These are phyloP conservation scores for Clarireedia sp. DNA, from an alignment of 2,329 filamentous ascomycete species.

Conservation along the genomic window DNA sequence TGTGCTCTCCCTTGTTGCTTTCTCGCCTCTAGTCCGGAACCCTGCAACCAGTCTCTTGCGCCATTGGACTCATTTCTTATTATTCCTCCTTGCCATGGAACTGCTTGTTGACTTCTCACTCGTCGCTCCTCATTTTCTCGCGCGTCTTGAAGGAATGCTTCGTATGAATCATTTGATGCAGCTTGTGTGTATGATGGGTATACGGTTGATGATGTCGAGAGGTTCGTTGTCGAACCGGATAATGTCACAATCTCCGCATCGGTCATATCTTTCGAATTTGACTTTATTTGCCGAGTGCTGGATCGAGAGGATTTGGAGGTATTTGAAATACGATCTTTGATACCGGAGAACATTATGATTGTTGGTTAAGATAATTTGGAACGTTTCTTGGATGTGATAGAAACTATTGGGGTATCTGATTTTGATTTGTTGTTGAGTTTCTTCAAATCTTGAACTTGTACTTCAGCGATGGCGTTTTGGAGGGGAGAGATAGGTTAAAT, in stretches of 20 bases:
- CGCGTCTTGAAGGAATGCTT: conserved; percentile 2
- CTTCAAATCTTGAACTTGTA: no score
- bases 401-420: not conserved
- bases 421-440: not conserved
- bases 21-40: no score
- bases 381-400: not conserved
- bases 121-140: not conserved
- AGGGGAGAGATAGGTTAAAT: no score
- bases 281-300: no score
- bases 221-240: no score
- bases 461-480: no score
- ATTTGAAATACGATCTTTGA: not conserved
- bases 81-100: conserved; percentile 1
- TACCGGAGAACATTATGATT: not conserved
- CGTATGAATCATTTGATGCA: not conserved
- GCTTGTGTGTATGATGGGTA: not conserved
- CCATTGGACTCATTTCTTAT: not conserved
- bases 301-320: no score
- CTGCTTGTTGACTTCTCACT: no score
- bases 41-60: not conserved
- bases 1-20: no score
- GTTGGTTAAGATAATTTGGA: not conserved
- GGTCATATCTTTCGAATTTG: no score
- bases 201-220: not conserved
- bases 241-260: no score